Evolutionary conservation across 306 rosid species (phyloP).

Genomic region (Trifolium subterraneum): DNA sequence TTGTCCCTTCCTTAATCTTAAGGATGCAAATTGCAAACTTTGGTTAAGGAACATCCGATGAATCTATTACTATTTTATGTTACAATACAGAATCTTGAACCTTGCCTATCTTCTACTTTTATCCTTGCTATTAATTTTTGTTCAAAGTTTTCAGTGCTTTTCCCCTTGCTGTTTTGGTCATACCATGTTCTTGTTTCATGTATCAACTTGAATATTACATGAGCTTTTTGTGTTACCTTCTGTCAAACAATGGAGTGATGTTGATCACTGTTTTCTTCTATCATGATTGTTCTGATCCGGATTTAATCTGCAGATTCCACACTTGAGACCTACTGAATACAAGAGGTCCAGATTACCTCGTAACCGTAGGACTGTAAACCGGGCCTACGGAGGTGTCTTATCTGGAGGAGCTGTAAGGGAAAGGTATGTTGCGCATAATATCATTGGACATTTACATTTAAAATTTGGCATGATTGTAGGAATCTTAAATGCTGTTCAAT

Average conservation of each 20-base stretch:
- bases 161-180: background rate
- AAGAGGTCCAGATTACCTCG: conserved; percentile 80
- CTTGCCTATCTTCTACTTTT: background rate
- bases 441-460: background rate
- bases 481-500: background rate
- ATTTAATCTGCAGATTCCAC: conserved; percentile 67
- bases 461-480: background rate
- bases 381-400: conserved; percentile 84
- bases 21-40: background rate
- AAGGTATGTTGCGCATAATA: conserved; percentile 50
- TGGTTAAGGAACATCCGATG: background rate
- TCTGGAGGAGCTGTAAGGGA: conserved; percentile 88
- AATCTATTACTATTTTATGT: background rate
- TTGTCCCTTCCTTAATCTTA: background rate
- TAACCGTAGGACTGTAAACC: conserved; percentile 82
- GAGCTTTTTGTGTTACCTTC: background rate
- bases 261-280: background rate
- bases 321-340: conserved; percentile 87
- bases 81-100: background rate
- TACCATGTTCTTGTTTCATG: background rate
- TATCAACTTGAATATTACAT: background rate
- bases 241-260: background rate
- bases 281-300: conserved; percentile 11
- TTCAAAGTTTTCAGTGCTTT: background rate
- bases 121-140: background rate